A percentile compares a stretch with the other conserved stretches of the same genome.
phyloP scores from a whole-genome alignment of 2,329 filamentous ascomycete species.

The Epichloe bromicola region DNA sequence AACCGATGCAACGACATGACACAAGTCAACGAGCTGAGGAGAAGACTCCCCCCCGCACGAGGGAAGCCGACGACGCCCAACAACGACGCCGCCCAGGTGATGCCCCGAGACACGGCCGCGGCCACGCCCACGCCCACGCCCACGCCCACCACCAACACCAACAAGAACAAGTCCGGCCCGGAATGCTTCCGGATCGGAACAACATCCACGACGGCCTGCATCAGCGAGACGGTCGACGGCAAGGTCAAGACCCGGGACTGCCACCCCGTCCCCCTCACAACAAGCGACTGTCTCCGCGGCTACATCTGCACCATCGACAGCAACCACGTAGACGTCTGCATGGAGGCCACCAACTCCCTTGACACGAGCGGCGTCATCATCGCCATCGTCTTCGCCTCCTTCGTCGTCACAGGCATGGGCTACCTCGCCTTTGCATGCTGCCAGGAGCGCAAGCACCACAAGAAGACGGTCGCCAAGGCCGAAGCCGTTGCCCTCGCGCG shows the following conservation, averaged over 20 bases:
- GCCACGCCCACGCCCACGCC: too few species aligned
- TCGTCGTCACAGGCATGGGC: slow-evolving; percentile 23
- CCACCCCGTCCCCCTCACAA: slow-evolving; percentile 21
- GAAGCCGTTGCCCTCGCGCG: slow-evolving; percentile 39
- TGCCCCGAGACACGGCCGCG: background rate
- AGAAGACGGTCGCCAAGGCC: slow-evolving; percentile 28
- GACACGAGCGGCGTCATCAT: slow-evolving; percentile 34
- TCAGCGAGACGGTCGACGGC: slow-evolving; percentile 23
- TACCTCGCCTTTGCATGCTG: slow-evolving; percentile 38
- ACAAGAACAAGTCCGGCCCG: slow-evolving; percentile 9
- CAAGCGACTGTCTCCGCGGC: slow-evolving; percentile 27
- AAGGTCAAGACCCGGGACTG: slow-evolving; percentile 25
- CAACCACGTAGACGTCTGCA: slow-evolving; percentile 27
- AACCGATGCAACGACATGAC: slow-evolving; percentile 18
- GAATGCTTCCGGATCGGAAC: slow-evolving; percentile 23
- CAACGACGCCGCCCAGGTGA: background rate
- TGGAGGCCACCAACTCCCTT: slow-evolving; percentile 23
- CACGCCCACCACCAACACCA: background rate
- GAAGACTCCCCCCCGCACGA: slow-evolving; percentile 8
- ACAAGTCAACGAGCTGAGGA: slow-evolving; percentile 16
- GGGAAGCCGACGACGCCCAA: background rate
- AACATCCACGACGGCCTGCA: slow-evolving; percentile 25
- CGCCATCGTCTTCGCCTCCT: slow-evolving; percentile 32
- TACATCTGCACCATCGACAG: slow-evolving; percentile 31
- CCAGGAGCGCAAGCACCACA: slow-evolving; percentile 33